A percentile compares a stretch with the other conserved stretches of the same genome.
These are phyloP conservation scores for Diaporthe caulivora DNA, from an alignment of 2,329 filamentous ascomycete genomes.

Conservation along the genomic window DNA sequence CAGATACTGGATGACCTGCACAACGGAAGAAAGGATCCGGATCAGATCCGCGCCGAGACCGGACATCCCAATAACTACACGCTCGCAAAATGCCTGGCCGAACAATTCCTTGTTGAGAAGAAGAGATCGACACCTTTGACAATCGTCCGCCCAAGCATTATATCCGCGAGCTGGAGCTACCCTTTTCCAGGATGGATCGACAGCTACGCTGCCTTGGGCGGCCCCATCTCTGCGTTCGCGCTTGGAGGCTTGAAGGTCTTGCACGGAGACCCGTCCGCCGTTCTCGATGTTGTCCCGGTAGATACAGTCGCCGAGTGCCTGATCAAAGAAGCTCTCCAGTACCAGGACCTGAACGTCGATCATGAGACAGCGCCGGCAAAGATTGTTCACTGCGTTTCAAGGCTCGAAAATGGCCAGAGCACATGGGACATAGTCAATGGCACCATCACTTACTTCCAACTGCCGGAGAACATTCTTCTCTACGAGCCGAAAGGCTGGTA, in stretches of 20 bases:
- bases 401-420: conserved; percentile 24
- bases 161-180: conserved; percentile 35
- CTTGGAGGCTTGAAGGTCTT: conserved; percentile 38
- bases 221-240: conserved; percentile 36
- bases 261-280: conserved; percentile 32
- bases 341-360: conserved; percentile 11
- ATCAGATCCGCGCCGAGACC: conserved; percentile 30
- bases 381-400: conserved; percentile 36
- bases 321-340: conserved; percentile 31
- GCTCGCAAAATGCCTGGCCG: conserved; percentile 39
- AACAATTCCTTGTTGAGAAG: conserved; percentile 37
- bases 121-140: conserved; percentile 32
- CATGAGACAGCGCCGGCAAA: conserved; percentile 22
- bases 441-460: conserved; percentile 32
- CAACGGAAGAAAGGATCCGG: conserved; percentile 26
- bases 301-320: conserved; percentile 39
- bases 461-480: conserved; percentile 34
- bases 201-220: conserved; percentile 38
- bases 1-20: conserved; percentile 31
- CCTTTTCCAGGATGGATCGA: conserved; percentile 41
- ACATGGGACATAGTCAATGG: conserved; percentile 30
- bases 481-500: conserved; percentile 38
- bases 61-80: conserved; percentile 41
- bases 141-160: conserved; percentile 41
- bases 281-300: conserved; percentile 39